Base-by-base conservation (phyloP, 805 yeast genomes). In the Saccharomycopsis sp. region DNA sequence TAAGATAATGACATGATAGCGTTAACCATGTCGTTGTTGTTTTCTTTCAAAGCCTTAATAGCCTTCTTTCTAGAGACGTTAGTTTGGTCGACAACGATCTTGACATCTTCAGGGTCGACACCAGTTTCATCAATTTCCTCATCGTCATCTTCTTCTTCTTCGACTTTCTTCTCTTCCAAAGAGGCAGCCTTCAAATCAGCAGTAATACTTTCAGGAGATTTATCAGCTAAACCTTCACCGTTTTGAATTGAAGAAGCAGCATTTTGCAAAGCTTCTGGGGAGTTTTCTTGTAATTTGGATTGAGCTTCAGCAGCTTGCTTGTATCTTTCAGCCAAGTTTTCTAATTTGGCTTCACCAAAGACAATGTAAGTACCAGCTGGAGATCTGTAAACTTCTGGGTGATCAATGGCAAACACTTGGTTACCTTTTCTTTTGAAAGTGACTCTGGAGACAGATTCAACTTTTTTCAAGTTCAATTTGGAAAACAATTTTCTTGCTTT, bases 311-410 rank as follows among this genome's bases (percentile, higher is more conserved):
- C 85, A 53, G 85, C 82, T 64, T 81, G 84, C 63, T 84, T 83
- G 68, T 85, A 75, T 75, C 88, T 81, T 70, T 85, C 81, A 71
- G 81, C 79, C 69, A 88, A 72, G 74, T 90, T 96, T 69, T 90
- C 97, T 58, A 85, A 84, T 77, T 87, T 85, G 64, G 96, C 95
- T 72, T 89, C 97, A 72, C 98, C 98, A 61, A 90, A 89, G 57
- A 90, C 97, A 59, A 90, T 81, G 76, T 85, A 93, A 58, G 95
- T 82, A 65, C 97, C 96, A 52, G 79, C 74, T 63, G 94, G 84
- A 53, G 96, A 81, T 71, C 77, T 86, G 95, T 74, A 90, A 51
- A 93, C 97, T 59, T 88, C 97, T 68, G 98, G 98, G 57, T 70
- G 66, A 66, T 86, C 93, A 71, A 90, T 85, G 63, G 93, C 95